Base-by-base conservation (phyloP, 2,329 filamentous ascomycete species). In the Fusarium neocosmosporiellum region DNA sequence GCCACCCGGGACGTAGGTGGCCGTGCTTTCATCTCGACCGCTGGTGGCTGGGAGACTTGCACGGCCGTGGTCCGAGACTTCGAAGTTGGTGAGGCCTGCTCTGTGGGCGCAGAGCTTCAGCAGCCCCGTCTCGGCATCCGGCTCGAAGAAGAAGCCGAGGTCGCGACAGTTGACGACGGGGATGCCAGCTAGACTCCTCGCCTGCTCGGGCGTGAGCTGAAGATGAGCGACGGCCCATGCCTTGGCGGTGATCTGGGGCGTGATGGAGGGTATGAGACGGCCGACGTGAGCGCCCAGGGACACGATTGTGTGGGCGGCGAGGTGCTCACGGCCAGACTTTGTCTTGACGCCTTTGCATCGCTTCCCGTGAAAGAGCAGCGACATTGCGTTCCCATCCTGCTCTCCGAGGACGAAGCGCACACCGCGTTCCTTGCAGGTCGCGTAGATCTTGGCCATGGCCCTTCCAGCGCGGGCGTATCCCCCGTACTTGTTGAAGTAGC, bases 111-210 rank as follows among this genome's bases (percentile, higher is more conserved):
- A 90, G 13, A 91, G 75, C 80, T 91, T 91, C 50, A 91, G 80
- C 16, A 90, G 78, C 18, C 85, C 83, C 0, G 88, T 90, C 70
- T 84, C 82, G 0, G 83, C 84, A 72, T 91, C 89, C 0, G 89
- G 89, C 78, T 91, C 89, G 70, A 91, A 91, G 79, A 90, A 88
- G 82, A 91, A 91, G 0, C 89, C 89, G 2, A 91, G 81, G 70
- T 91, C 89, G 7, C 89, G 85, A 2, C 86, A 86, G 67, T 90
- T 89, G 1, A 86, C 89, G 1, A 90, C 87, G 0, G 89, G 89
- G 27, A 91, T 88, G 2, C 87, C 88, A 3, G 85, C 83, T 3
- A 91, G 83, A n/a, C 78, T 80, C 2, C 84, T 82, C 0, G 86
- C 84, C 78, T 92, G 89, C 3, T 83, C 83, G 10, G 86, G 82